Conservation (phyloP, 2,329 filamentous ascomycete species). For the Paraconiothyrium sp. region DNA sequence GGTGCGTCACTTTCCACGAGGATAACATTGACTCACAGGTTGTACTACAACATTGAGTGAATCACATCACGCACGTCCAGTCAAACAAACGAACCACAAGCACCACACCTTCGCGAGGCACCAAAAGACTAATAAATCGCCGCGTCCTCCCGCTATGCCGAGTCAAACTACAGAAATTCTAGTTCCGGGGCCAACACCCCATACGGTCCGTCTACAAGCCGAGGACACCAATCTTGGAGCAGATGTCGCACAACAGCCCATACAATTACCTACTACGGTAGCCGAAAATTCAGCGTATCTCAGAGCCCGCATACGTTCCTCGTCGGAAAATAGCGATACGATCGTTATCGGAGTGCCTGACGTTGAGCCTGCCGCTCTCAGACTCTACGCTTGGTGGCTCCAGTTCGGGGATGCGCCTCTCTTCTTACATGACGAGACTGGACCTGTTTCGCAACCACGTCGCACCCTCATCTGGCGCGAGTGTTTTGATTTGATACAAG, state of each 20-base stretch:
- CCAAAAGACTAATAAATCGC: background rate
- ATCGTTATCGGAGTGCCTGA: conserved; percentile 15
- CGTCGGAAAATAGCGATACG: background rate
- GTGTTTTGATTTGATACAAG: conserved; percentile 27
- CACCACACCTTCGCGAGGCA: background rate
- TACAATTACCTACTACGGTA: conserved; percentile 13
- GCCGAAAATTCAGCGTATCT: conserved; percentile 24
- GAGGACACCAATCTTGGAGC: conserved; percentile 22
- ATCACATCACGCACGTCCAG: background rate
- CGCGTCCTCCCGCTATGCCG: background rate
- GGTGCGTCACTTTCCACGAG: background rate
- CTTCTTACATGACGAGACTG: background rate
- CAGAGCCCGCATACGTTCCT: conserved; percentile 10
- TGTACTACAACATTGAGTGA: background rate
- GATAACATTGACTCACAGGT: background rate
- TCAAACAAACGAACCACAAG: background rate
- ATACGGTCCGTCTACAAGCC: conserved; percentile 19
- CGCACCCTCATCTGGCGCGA: conserved; percentile 17
- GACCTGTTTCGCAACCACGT: background rate
- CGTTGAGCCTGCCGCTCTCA: conserved; percentile 25
- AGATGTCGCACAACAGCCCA: conserved; percentile 15
- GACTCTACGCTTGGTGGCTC: conserved; percentile 27
- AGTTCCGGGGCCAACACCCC: background rate
- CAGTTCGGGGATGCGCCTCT: conserved; percentile 6
- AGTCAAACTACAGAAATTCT: background rate